A percentile compares a stretch with the other conserved stretches of the same genome.
These are phyloP conservation scores for Myxozyma neglecta DNA, from an alignment of 805 yeast species.

Conservation along the genomic window DNA sequence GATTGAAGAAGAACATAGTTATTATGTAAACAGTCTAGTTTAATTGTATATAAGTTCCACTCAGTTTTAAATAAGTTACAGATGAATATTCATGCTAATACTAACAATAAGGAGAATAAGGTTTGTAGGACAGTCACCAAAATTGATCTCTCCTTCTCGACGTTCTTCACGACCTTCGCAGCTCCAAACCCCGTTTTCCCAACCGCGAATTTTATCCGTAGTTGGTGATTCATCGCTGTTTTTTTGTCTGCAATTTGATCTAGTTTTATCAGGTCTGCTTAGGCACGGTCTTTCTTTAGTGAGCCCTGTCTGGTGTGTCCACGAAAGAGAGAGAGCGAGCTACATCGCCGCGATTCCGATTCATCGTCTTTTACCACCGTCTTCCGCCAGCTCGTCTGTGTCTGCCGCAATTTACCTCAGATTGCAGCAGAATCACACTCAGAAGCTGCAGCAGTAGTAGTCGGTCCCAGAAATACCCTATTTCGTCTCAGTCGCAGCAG, in stretches of 20 bases:
- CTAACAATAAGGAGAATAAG: neutral
- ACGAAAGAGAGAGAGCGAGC: slow-evolving; percentile 1
- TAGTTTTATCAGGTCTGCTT: neutral
- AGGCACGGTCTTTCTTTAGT: neutral
- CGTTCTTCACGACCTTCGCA: neutral
- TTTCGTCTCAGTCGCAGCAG: slow-evolving; percentile 10
- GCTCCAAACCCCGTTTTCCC: neutral
- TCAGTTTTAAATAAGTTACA: neutral
- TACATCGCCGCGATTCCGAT: slow-evolving; percentile 7
- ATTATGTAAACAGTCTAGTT: too few species aligned
- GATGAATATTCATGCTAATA: too few species aligned
- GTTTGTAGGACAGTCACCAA: slow-evolving; percentile 1
- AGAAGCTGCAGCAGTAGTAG: slow-evolving; percentile 12
- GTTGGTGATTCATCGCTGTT: neutral
- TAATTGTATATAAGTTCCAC: neutral
- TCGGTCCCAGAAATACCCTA: neutral
- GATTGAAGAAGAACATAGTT: neutral
- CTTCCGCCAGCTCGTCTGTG: slow-evolving; percentile 2
- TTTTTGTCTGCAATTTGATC: neutral
- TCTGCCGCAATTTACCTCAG: slow-evolving; percentile 2
- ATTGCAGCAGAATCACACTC: neutral
- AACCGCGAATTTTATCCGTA: neutral
- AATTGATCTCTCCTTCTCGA: neutral
- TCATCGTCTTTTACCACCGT: slow-evolving; percentile 2
- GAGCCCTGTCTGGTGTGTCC: neutral